Conservation (phyloP, 257 asterid genomes). For the Ilex aquifolium region DNA sequence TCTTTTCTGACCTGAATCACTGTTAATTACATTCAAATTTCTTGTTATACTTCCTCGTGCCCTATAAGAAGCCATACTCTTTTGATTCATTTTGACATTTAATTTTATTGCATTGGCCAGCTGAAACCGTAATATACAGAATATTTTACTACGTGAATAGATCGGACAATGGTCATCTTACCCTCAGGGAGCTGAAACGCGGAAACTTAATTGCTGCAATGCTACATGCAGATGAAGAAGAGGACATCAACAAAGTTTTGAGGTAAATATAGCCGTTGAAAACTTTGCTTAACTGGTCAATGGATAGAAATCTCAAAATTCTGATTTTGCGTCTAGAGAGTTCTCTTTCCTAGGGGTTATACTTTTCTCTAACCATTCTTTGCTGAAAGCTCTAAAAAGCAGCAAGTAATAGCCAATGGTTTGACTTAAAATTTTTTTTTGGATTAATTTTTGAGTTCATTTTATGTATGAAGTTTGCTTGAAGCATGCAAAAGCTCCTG, state of each 20-base stretch:
- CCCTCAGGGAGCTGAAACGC: constrained; percentile 91
- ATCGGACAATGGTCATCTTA: constrained; percentile 86
- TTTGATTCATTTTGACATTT: constrained; percentile 32
- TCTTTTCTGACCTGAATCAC: neutral
- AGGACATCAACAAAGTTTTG: constrained; percentile 95
- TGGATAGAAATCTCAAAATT: neutral
- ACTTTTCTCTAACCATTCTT: too few species aligned
- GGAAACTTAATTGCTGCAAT: constrained; percentile 84
- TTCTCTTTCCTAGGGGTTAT: too few species aligned
- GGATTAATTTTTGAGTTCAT: too few species aligned
- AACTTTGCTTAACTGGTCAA: constrained; percentile 5
- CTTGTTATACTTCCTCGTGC: neutral
- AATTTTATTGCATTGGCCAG: constrained; percentile 60
- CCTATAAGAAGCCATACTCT: constrained; percentile 2
- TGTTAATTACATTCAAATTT: neutral
- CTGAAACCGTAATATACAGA: constrained; percentile 97
- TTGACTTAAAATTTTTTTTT: too few species aligned
- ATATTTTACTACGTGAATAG: constrained; percentile 97
- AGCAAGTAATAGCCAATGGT: too few species aligned
- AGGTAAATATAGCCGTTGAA: constrained; percentile 40
- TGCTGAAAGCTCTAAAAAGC: too few species aligned
- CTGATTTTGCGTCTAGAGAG: too few species aligned
- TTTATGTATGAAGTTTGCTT: too few species aligned
- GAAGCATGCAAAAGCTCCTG: too few species aligned
- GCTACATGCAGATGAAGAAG: constrained; percentile 99